Conservation (phyloP, 106 monocot species). For the Amphibolis antarctica region DNA sequence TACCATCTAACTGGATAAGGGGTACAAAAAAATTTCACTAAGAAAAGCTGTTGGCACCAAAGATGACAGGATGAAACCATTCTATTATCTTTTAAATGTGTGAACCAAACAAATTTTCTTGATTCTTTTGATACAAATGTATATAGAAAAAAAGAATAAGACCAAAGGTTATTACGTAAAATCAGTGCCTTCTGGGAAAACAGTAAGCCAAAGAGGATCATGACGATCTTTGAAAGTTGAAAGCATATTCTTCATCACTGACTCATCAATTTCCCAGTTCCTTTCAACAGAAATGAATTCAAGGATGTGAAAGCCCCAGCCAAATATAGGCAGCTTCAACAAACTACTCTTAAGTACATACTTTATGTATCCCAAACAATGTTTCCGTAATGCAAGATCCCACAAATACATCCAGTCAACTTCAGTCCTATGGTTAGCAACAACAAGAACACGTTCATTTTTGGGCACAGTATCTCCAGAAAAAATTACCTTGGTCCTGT, state of each 20-base stretch:
- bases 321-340: constrained; percentile 90
- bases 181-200: constrained; percentile 98
- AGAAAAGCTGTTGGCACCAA: too few relatives aligned
- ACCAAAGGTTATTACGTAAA: constrained; percentile 50
- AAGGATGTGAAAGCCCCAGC: constrained; percentile 89
- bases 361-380: constrained; percentile 61
- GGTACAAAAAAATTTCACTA: too few relatives aligned
- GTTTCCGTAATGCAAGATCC: constrained; percentile 89
- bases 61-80: too few relatives aligned
- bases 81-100: too few relatives aligned
- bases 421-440: constrained; percentile 95
- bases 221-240: constrained; percentile 45
- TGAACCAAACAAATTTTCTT: too few relatives aligned
- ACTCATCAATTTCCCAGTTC: constrained; percentile 85
- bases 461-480: constrained; percentile 55
- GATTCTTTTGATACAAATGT: too few relatives aligned
- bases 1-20: too few relatives aligned
- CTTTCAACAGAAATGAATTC: constrained; percentile 95
- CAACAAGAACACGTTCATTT: constrained; percentile 48
- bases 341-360: constrained; percentile 87
- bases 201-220: constrained; percentile 87
- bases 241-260: constrained; percentile 43
- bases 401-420: constrained; percentile 99
- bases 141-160: neutral
- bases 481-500: constrained; percentile 79